A percentile compares a stretch with the other conserved stretches of the same genome.
phyloP scores from a whole-genome alignment of 768 basidiomycete species.

The Porphyrellus cyaneotinctus region DNA sequence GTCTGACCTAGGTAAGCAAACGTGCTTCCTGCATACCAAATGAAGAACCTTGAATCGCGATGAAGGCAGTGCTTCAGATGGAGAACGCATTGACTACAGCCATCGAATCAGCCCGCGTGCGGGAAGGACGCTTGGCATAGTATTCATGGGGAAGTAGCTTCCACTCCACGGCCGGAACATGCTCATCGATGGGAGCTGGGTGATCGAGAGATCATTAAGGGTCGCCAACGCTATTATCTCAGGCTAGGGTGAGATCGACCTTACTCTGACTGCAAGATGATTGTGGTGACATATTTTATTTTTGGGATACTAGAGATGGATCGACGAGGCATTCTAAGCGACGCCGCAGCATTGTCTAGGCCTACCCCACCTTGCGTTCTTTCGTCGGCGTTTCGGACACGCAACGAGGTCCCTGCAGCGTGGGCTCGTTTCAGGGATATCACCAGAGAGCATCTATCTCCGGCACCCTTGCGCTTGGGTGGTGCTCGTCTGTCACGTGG shows the following conservation, averaged over 20 bases:
- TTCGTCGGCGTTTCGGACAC: slow-evolving; percentile 80
- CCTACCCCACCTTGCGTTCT: slow-evolving; percentile 83
- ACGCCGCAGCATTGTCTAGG: slow-evolving; percentile 60
- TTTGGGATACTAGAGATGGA: slow-evolving; percentile 67
- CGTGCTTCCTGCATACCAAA: slow-evolving; percentile 10
- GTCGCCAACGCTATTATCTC: slow-evolving; percentile 58
- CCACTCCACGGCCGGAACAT: slow-evolving; percentile 52
- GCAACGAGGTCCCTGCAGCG: slow-evolving; percentile 69
- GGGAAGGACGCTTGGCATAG: slow-evolving; percentile 35
- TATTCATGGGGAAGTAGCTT: slow-evolving; percentile 31
- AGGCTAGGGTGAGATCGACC: slow-evolving; percentile 52
- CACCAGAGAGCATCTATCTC: slow-evolving; percentile 63
- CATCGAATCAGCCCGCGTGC: slow-evolving; percentile 67
- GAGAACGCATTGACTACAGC: slow-evolving; percentile 73
- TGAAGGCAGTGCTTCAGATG: slow-evolving; percentile 45
- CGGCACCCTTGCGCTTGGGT: slow-evolving; percentile 10
- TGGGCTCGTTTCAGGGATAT: slow-evolving; percentile 69
- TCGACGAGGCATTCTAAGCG: slow-evolving; percentile 78
- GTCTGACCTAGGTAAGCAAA: slow-evolving; percentile 64
- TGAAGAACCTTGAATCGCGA: slow-evolving; percentile 11
- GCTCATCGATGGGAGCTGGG: slow-evolving; percentile 68
- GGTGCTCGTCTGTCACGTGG: slow-evolving; percentile 11
- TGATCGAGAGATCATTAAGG: slow-evolving; percentile 78
- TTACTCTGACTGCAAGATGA: slow-evolving; percentile 4
- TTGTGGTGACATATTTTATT: slow-evolving; percentile 7